A percentile compares a stretch with the other conserved stretches of the same genome.
phyloP scores from a whole-genome alignment of 164 flowering plant species.

The Vitis rupestris region DNA sequence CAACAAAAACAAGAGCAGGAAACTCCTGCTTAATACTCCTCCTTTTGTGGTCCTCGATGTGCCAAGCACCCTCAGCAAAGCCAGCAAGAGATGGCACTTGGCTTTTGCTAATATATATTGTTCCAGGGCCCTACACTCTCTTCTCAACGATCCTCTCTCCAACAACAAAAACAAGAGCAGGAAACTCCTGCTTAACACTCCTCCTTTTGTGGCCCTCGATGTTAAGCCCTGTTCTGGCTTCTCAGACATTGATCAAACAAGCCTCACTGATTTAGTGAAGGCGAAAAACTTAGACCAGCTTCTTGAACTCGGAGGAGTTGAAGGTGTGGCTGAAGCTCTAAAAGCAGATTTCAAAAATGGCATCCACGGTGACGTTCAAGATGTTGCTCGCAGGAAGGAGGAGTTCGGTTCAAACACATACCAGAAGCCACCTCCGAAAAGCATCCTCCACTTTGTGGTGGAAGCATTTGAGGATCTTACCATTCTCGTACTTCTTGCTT shows the following conservation, averaged over 20 bases:
- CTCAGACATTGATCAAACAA: conserved; percentile 17
- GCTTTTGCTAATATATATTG: conserved; percentile 7
- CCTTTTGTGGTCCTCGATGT: too few species aligned
- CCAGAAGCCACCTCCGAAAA: conserved; percentile 25
- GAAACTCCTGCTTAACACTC: too few species aligned
- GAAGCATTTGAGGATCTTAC: conserved; percentile 44
- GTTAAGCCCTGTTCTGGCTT: background rate
- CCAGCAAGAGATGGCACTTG: background rate
- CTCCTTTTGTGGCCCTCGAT: too few species aligned
- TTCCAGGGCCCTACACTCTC: conserved; percentile 6
- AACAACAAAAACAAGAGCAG: too few species aligned
- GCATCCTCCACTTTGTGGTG: conserved; percentile 31
- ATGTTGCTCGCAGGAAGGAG: conserved; percentile 16
- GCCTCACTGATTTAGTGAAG: conserved; percentile 27
- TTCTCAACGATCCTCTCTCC: background rate
- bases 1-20: too few species aligned
- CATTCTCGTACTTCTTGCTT: conserved; percentile 33
- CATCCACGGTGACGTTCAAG: conserved; percentile 17
- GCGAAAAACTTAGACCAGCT: conserved; percentile 29
- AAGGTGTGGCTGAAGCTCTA: conserved; percentile 21
- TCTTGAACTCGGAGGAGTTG: conserved; percentile 22
- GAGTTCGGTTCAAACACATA: conserved; percentile 39
- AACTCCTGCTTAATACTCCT: too few species aligned
- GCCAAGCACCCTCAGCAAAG: too few species aligned
- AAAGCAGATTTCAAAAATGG: conserved; percentile 21